Evolutionary conservation across 345 rosid species (phyloP), one percentile per base, ranked within the genome.

Genomic region (Geranium rotundifolium): DNA sequence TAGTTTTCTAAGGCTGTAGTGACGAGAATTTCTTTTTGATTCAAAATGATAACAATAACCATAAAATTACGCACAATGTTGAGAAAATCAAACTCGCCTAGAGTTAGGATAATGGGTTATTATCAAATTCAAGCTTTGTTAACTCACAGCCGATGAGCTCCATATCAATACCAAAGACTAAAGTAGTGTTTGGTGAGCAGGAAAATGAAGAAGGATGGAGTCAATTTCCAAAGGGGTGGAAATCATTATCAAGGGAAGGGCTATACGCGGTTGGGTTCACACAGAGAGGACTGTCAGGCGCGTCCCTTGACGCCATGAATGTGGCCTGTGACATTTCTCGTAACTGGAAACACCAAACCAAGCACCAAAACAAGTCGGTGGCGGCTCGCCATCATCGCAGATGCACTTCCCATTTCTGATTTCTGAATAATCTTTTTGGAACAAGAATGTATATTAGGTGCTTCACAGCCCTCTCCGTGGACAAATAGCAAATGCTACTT

Each of bases 251-350:
- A 37, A 84, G 74, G 30, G 72, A 81, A 0, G 98, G 98, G 59
- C 75, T 91, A 34, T 92, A 92, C 67, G 98, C 98, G 31, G 98
- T 84, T 34, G 98, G 98, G 72, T 92, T 92, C 78, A 85, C 95
- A 34, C 83, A 78, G 73, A 89, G 86, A 84, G 98, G 95, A 23
- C 78, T 92, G 57, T 82, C 90, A 4, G 98, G 98, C 59, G 86
- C 88, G 29, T 89, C 96, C 1, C 63, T 80, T 1, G 98, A 92
- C 30, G 88, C 98, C 6, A 64, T 76, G 55, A 83, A 73, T 60
- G 83, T 89, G 5, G 89, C 91, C 16, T 81, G 79, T 57, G 98
- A 89, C 61, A 89, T 89, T 61, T 79, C 91, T 50, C 74, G 65
- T 27, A 73, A 73, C 64, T 92, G 85, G 84, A 85, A 85, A 14